Evolutionary conservation across 257 asterid species (phyloP).

Genomic region (Oldenlandia corymbosa): DNA sequence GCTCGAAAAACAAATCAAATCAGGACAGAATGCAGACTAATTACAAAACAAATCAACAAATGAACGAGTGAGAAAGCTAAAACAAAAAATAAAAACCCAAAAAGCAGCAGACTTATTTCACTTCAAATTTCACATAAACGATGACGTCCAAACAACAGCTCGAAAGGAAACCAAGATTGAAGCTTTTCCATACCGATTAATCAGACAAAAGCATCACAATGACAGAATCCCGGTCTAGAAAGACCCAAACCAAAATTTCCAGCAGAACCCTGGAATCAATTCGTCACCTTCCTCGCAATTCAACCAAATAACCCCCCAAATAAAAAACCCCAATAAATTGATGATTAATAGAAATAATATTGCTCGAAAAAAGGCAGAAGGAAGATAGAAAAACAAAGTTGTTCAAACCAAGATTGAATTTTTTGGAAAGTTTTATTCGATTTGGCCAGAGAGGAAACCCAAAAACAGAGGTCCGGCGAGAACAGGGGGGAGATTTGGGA

Average conservation of each 20-base stretch:
- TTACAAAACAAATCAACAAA: neutral
- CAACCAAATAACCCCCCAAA: neutral
- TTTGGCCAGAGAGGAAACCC: neutral
- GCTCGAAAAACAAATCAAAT: neutral
- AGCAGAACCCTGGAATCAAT: neutral
- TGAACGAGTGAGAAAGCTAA: no score
- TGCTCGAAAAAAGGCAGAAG: neutral
- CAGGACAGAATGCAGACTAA: neutral
- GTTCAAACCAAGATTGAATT: neutral
- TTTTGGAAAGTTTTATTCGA: no score
- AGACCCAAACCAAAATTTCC: neutral
- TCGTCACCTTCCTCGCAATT: neutral
- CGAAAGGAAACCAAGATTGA: neutral
- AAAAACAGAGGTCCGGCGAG: slow-evolving; percentile 1
- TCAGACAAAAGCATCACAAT: neutral
- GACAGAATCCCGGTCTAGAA: neutral
- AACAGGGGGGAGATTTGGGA: slow-evolving; percentile 12
- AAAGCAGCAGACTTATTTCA: slow-evolving; percentile 4
- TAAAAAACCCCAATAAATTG: neutral
- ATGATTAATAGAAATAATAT: neutral
- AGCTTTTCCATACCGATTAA: slow-evolving; percentile 8
- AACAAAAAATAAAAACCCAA: neutral
- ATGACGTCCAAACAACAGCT: neutral
- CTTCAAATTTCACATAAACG: neutral
- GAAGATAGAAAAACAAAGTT: neutral